These are phyloP conservation scores for Xanthoconium stramineum DNA, from an alignment of 768 basidiomycete species.

Conservation along the genomic window DNA sequence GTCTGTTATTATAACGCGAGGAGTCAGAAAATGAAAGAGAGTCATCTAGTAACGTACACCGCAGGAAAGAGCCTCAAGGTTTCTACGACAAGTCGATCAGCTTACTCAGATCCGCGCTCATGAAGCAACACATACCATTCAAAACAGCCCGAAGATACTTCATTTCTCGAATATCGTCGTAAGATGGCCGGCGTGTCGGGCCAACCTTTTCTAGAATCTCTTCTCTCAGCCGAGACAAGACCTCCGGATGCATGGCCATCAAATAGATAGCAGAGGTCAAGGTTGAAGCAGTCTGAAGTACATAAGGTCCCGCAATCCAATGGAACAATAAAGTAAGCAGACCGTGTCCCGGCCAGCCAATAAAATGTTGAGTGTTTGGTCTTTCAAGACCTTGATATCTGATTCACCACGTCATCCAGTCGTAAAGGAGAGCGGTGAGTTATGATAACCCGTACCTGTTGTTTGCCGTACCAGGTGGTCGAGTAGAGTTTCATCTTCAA, in stretches of 20 bases:
- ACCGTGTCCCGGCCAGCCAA: slow-evolving; percentile 46
- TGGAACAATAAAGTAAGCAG: neutral
- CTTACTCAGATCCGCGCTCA: no score
- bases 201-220: slow-evolving; percentile 43
- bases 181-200: slow-evolving; percentile 32
- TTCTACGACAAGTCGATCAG: slow-evolving; percentile 17
- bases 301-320: neutral
- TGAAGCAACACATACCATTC: slow-evolving; percentile 32
- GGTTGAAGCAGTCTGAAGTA: slow-evolving; percentile 39
- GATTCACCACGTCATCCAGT: neutral
- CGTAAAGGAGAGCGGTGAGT: neutral
- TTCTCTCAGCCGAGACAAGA: slow-evolving; percentile 38
- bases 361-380: slow-evolving; percentile 42
- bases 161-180: slow-evolving; percentile 42
- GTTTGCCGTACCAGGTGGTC: slow-evolving; percentile 40
- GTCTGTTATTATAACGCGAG: slow-evolving; percentile 17
- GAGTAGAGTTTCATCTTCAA: slow-evolving; percentile 39
- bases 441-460: slow-evolving; percentile 25
- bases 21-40: neutral
- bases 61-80: slow-evolving; percentile 34
- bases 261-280: slow-evolving; percentile 46
- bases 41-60: slow-evolving; percentile 20
- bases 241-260: slow-evolving; percentile 43
- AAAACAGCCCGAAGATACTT: slow-evolving; percentile 43
- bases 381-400: slow-evolving; percentile 36